Evolutionary conservation across 768 basidiomycete species (phyloP).

Genomic region (Tricholoma hemisulphureum): DNA sequence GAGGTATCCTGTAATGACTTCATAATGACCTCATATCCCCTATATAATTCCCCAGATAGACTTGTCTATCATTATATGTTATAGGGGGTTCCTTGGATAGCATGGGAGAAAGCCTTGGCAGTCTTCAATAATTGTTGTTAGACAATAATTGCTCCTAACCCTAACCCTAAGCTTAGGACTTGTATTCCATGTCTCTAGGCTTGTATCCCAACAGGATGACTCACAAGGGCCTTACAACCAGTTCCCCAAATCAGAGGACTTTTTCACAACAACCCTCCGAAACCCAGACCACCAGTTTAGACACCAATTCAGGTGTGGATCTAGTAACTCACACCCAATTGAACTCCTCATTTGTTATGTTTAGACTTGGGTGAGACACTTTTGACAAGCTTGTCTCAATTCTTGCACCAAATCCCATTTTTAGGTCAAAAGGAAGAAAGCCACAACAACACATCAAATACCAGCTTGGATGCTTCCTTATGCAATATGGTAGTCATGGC

Average conservation of each 20-base stretch:
- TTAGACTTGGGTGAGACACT: conserved; percentile 8
- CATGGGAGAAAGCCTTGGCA: too few species aligned
- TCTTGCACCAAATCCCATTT: conserved; percentile 10
- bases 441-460: conserved; percentile 7
- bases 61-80: too few species aligned
- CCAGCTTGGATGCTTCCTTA: conserved; percentile 11
- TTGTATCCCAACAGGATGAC: too few species aligned
- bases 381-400: conserved; percentile 5
- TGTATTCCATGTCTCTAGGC: too few species aligned
- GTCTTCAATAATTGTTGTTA: too few species aligned
- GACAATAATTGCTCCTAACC: too few species aligned
- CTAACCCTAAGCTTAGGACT: too few species aligned
- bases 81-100: too few species aligned
- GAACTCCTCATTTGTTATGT: neutral
- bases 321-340: too few species aligned
- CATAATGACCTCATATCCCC: too few species aligned
- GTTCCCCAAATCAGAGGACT: conserved; percentile 11
- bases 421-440: conserved; percentile 3
- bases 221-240: conserved; percentile 11
- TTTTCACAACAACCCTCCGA: conserved; percentile 10
- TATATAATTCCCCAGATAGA: too few species aligned
- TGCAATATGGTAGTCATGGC: conserved; percentile 7
- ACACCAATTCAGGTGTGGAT: conserved; percentile 5
- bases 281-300: conserved; percentile 11
- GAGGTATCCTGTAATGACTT: too few species aligned